Evolutionary conservation across 345 rosid species (phyloP).

Genomic region (Citrus sp.): DNA sequence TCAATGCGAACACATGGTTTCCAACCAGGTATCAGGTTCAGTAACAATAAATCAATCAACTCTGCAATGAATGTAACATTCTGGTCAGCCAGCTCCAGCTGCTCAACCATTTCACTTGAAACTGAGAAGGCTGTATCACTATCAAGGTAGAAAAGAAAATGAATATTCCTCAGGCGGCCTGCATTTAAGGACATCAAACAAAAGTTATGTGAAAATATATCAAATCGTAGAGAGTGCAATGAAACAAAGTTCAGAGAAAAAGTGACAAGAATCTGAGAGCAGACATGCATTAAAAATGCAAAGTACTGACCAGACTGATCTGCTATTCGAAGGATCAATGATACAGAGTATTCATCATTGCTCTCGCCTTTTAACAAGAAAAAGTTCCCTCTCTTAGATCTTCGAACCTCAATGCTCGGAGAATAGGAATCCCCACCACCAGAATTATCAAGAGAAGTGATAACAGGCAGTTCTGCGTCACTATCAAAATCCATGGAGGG

Average conservation of each 20-base stretch:
- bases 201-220: neutral
- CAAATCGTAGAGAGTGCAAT: neutral
- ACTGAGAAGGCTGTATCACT: conserved; percentile 76
- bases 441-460: conserved; percentile 40
- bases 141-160: conserved; percentile 73
- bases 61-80: conserved; percentile 75
- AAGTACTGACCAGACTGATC: conserved; percentile 56
- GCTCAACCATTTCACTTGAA: conserved; percentile 94
- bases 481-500: conserved; percentile 58
- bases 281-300: neutral
- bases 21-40: conserved; percentile 56
- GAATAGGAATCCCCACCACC: conserved; percentile 22
- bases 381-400: conserved; percentile 56
- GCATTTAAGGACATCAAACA: conserved; percentile 12
- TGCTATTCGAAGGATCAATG: conserved; percentile 69
- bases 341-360: conserved; percentile 68
- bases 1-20: conserved; percentile 41
- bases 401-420: conserved; percentile 52
- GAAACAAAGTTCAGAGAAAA: neutral
- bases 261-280: neutral
- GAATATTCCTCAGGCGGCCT: conserved; percentile 80
- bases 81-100: conserved; percentile 70
- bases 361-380: conserved; percentile 64
- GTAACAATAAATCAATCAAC: conserved; percentile 63
- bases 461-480: conserved; percentile 51